Conservation (phyloP, 192 early-diverging fungal genomes). For the Backusella westeae region DNA sequence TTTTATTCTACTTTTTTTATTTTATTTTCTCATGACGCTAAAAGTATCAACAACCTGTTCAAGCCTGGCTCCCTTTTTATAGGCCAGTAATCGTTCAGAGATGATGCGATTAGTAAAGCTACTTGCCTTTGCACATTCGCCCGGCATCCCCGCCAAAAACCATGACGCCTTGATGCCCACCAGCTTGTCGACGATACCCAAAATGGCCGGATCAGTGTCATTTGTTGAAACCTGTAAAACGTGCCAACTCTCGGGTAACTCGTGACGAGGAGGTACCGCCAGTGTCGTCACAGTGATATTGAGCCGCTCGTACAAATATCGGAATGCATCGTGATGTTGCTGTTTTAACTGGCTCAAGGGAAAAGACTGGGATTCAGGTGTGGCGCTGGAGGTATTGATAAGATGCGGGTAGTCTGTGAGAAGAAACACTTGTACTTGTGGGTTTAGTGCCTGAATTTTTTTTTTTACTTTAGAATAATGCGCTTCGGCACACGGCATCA, state of each 20-base stretch:
- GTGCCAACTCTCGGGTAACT: conserved; percentile 30
- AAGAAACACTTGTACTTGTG: conserved; percentile 24
- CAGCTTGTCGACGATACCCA: conserved; percentile 40
- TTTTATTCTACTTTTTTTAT: neutral
- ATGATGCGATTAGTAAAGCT: conserved; percentile 32
- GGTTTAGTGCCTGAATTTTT: neutral
- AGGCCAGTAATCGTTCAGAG: conserved; percentile 17
- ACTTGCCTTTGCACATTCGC: conserved; percentile 24
- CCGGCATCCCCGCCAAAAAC: conserved; percentile 26
- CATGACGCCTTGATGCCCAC: conserved; percentile 30
- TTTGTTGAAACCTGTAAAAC: conserved; percentile 19
- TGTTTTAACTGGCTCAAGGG: conserved; percentile 12
- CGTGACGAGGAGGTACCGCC: neutral
- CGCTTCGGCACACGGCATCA: conserved; percentile 32
- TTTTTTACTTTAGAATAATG: conserved; percentile 17
- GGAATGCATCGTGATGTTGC: conserved; percentile 31
- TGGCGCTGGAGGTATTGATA: conserved; percentile 12
- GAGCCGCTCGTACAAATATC: conserved; percentile 23
- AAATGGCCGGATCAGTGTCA: conserved; percentile 18
- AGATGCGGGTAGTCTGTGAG: conserved; percentile 40
- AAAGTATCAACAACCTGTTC: conserved; percentile 1
- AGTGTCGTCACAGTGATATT: conserved; percentile 33
- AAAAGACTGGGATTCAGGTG: conserved; percentile 34
- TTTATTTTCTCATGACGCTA: conserved; percentile 2
- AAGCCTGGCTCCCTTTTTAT: neutral